Conservation (phyloP, 345 rosid genomes). For the Camelina hispida region DNA sequence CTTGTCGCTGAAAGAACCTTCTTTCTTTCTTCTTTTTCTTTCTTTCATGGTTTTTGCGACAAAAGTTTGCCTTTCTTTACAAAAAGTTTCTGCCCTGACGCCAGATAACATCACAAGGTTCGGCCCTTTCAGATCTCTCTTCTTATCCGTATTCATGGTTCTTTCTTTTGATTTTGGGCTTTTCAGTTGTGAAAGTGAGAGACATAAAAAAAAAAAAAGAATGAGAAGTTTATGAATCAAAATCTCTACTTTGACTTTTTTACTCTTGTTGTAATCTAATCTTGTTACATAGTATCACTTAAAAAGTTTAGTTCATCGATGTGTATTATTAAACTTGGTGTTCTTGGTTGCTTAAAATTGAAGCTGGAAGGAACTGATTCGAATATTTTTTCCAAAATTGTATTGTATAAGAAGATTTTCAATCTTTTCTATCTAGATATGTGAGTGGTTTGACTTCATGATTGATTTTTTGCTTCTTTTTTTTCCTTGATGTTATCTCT, state of each 20-base stretch:
- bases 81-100: constrained; percentile 17
- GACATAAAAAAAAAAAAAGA: no score
- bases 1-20: constrained; percentile 34
- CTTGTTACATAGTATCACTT: no score
- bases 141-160: constrained; percentile 5
- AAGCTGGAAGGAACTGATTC: constrained; percentile 27
- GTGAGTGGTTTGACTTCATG: constrained; percentile 34
- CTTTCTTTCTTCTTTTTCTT: background rate
- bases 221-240: no score
- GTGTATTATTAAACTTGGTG: no score
- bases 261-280: no score
- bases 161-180: constrained; percentile 9
- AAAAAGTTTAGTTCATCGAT: no score
- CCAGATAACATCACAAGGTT: constrained; percentile 37
- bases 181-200: constrained; percentile 5
- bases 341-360: constrained; percentile 30
- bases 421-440: constrained; percentile 12
- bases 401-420: background rate
- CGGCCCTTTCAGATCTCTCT: constrained; percentile 34
- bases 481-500: background rate
- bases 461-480: constrained; percentile 1
- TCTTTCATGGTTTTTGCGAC: constrained; percentile 29
- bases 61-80: constrained; percentile 22
- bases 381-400: constrained; percentile 23
- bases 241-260: background rate